A percentile compares a stretch with the other conserved stretches of the same genome.
phyloP scores from a whole-genome alignment of 78 protist genomes.

The Dictyostelium citrinum region DNA sequence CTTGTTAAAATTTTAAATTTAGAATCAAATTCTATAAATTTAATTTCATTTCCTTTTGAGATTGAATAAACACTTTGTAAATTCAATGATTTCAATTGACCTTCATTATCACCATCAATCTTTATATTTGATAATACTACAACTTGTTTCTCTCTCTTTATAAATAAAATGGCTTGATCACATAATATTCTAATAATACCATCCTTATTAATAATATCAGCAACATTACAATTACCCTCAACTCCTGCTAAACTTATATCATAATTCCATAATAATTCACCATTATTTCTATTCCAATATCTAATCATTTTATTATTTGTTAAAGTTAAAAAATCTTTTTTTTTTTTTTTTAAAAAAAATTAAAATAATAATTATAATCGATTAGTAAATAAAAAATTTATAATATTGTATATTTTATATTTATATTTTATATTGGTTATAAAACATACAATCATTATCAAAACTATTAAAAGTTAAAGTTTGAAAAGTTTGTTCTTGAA shows the following conservation, averaged over 20 bases:
- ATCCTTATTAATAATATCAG: not conserved
- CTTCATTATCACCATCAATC: not conserved
- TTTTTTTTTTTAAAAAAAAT: not conserved
- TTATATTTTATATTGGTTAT: not conserved
- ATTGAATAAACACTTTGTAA: not conserved
- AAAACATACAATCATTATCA: slow-evolving; percentile 16
- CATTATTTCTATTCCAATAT: slow-evolving; percentile 37
- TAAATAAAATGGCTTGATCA: not conserved
- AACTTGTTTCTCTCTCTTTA: not conserved
- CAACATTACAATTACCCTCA: not conserved
- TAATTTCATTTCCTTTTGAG: not conserved
- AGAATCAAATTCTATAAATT: not conserved
- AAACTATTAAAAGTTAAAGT: not conserved
- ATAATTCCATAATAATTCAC: slow-evolving; percentile 3
- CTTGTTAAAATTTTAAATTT: not conserved
- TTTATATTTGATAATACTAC: not conserved
- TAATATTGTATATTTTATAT: not conserved
- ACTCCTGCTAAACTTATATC: not conserved
- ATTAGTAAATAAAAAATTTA: not conserved
- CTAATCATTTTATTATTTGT: slow-evolving; percentile 33
- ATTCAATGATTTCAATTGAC: not conserved
- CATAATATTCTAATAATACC: slow-evolving; percentile 3
- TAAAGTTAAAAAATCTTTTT: slow-evolving; percentile 17
- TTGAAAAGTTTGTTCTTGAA: slow-evolving; percentile 50
- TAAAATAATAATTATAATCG: not conserved